These are phyloP conservation scores for Penicillium sp. DNA, from an alignment of 2,329 filamentous ascomycete genomes.

Conservation along the genomic window DNA sequence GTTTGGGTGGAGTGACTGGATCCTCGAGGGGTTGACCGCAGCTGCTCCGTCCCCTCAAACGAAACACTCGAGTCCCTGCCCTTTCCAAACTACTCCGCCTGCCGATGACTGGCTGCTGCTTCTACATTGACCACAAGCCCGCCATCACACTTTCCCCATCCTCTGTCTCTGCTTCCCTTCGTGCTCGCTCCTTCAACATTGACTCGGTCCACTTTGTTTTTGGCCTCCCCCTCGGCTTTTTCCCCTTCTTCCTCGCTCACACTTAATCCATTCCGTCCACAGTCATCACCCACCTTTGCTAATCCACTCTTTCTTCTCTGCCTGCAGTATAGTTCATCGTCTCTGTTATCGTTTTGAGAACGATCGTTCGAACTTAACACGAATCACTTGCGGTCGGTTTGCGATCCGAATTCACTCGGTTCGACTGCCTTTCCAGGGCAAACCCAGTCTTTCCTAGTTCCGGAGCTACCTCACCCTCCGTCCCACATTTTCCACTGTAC, in stretches of 20 bases:
- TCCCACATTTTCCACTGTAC: slow-evolving; percentile 22
- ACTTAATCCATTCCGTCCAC: slow-evolving; percentile 3
- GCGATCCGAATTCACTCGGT: slow-evolving; percentile 26
- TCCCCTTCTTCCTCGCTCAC: slow-evolving; percentile 2
- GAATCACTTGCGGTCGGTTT: slow-evolving; percentile 28
- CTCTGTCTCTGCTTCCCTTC: slow-evolving; percentile 13
- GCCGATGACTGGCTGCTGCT: slow-evolving; percentile 4
- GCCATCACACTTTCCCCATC: slow-evolving; percentile 27
- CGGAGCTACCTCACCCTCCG: slow-evolving; percentile 16
- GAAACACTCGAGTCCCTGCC: slow-evolving; percentile 3
- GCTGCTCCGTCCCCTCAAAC: not conserved
- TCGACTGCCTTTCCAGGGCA: slow-evolving; percentile 29
- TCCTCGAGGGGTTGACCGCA: not conserved
- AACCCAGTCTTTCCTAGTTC: slow-evolving; percentile 28
- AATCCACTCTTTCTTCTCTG: slow-evolving; percentile 19
- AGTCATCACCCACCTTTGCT: slow-evolving; percentile 13
- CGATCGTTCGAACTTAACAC: slow-evolving; percentile 27
- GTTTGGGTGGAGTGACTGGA: not conserved
- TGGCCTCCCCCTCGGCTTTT: not conserved
- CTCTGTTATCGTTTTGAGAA: slow-evolving; percentile 14
- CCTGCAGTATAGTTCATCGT: slow-evolving; percentile 18
- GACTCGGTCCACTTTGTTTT: slow-evolving; percentile 4
- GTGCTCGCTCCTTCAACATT: slow-evolving; percentile 14
- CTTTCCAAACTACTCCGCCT: slow-evolving; percentile 4
- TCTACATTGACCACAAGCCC: not conserved